These are phyloP conservation scores for Psilocybe cubensis DNA, from an alignment of 768 basidiomycete genomes.

Conservation along the genomic window DNA sequence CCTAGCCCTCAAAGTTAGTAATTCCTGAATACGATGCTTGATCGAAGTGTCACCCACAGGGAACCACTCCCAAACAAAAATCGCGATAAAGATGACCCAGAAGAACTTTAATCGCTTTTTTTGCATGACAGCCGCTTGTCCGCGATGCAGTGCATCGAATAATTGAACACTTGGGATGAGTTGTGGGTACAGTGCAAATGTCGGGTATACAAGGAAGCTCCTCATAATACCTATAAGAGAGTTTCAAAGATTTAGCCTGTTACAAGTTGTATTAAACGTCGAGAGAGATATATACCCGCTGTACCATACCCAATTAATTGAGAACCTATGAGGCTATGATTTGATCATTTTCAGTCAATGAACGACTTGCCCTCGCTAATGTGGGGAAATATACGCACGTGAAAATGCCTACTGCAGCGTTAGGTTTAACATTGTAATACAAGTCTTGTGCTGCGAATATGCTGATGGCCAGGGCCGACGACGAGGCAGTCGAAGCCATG, in stretches of 20 bases:
- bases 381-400: slow-evolving; percentile 16
- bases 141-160: slow-evolving; percentile 45
- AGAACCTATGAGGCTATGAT: slow-evolving; percentile 31
- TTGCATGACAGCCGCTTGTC: slow-evolving; percentile 44
- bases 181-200: slow-evolving; percentile 45
- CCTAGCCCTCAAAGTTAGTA: slow-evolving; percentile 5
- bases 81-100: slow-evolving; percentile 46
- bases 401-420: slow-evolving; percentile 44
- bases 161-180: slow-evolving; percentile 44
- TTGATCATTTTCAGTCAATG: background rate
- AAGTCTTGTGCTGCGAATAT: slow-evolving; percentile 58
- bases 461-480: slow-evolving; percentile 52
- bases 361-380: too few relatives aligned
- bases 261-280: slow-evolving; percentile 2
- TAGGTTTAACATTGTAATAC: slow-evolving; percentile 47
- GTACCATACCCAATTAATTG: slow-evolving; percentile 44
- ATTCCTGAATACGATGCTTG: background rate
- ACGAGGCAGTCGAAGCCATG: slow-evolving; percentile 56
- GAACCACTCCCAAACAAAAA: slow-evolving; percentile 49
- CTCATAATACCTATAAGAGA: slow-evolving; percentile 31
- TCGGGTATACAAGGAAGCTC: slow-evolving; percentile 53
- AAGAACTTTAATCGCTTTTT: slow-evolving; percentile 42
- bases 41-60: slow-evolving; percentile 25
- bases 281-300: slow-evolving; percentile 23
- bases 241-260: background rate